Base-by-base conservation (phyloP, 371 early-diverging fungal genomes). In the Lichtheimia corymbifera region DNA sequence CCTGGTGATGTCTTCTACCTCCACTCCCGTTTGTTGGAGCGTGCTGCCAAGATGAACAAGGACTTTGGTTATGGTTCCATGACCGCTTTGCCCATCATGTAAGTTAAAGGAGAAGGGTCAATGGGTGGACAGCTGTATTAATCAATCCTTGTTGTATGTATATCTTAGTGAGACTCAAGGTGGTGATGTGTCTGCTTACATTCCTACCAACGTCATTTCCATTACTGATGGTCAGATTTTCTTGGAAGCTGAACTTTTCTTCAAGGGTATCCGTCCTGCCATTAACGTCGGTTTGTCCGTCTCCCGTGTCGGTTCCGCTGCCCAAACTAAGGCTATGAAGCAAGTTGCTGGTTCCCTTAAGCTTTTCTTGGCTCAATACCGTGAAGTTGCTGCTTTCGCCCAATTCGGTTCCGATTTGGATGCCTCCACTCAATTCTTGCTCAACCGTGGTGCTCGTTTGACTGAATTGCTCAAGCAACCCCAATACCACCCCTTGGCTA, bases 201-300 rank as follows among this genome's bases (percentile, higher is more conserved):
- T 96, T 87, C 97, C 97, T 67, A 96, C 97, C 82, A 96, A 96
- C 87, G 96, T 96, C 74, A 96, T 96, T 93, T 95, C 95, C 82
- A 97, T 97, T 70, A 97, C 97, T 62, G 97, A 96, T 80, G 97
- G 97, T 50, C 97, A 72, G 49, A 72, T 72, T 55, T 72, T 96
- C 93, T 88, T 97, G 87, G 97, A 97, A 84, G 95, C 97, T 50
- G 96, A 97, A 81, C 87, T 96, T 61, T 96, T 96, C 92, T 96
- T 96, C 92, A 96, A 95, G 91, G 95, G 92, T 91, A 83, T 95
- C 70, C 93, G 97, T 72, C 97, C 97, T 64, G 96, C 97, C 72
- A 96, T 96, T 78, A 97, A 97, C 87, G 96, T 97, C 82, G 97
- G 97, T 96, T 84, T 97, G 59, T 95, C 96, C 77, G 97, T 97